Base-by-base conservation (phyloP, 176 grass and related monocot genomes). In the Bonia amplexicaulis region DNA sequence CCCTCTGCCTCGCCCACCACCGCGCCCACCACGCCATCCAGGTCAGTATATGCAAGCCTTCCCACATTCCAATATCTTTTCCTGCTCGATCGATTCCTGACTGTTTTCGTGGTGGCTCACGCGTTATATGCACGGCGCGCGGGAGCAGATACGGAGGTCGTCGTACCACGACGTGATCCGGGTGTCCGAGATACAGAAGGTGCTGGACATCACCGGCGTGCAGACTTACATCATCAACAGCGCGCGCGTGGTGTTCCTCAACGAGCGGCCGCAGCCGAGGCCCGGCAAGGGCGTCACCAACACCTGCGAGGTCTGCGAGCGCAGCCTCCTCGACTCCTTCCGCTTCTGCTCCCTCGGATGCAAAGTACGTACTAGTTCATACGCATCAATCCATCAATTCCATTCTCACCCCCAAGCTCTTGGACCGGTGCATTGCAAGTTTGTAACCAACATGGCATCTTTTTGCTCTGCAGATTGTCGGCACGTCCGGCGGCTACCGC, bases 91-190 rank as follows among this genome's bases (percentile, higher is more conserved):
- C 47, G 23, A 59, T 74, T 58, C 8, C 11, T 40, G 3, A 12
- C 16, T 51, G 37, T 19, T 6, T 81, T 74, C 45, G 11, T 55
- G 26, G 74, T 7, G 67, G 9, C 80, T 84, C 12, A 79, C 37
- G 37, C 23, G 12, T 29, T 52, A 13, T 12, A 52, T 19, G 27
- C 17, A 33, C 10, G 15, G 6, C n/a, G 2, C 13, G 9, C 26
- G 85, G 49, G 51, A 4, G 64, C 86, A 97, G 96, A 95, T 98
- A 66, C 89, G 96, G 86, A 60, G 91, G 91, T 98, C 96, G 51
- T 96, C 96, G 12, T 98, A 98, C 91, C 96, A 98, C 85, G 96
- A 98, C 74, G 96, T 98, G 89, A 94, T 98, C 88, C 88, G 96
- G 17, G 97, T 90, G 65, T 91, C 91, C 65, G 97, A 98, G 85